These are phyloP conservation scores for Phylloporus arenicola DNA, from an alignment of 768 basidiomycete genomes.

Conservation along the genomic window DNA sequence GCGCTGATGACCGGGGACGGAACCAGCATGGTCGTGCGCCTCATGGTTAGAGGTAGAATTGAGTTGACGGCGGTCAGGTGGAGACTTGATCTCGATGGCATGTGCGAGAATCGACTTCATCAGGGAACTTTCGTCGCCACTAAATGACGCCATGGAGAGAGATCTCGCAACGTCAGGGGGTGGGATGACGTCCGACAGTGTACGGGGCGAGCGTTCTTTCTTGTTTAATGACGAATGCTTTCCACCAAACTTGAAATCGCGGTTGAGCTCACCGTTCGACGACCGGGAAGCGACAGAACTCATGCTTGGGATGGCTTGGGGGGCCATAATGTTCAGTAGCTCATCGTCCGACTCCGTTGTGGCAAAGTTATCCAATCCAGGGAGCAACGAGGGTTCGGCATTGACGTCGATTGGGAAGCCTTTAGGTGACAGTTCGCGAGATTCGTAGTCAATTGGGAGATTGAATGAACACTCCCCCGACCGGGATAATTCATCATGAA, in stretches of 20 bases:
- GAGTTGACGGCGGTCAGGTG: conserved; percentile 31
- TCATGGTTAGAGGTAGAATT: conserved; percentile 38
- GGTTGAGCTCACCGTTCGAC: conserved; percentile 65
- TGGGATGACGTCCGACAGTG: conserved; percentile 74
- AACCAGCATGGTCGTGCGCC: conserved; percentile 18
- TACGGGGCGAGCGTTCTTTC: conserved; percentile 32
- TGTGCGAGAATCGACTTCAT: conserved; percentile 53
- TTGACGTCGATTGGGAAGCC: conserved; percentile 25
- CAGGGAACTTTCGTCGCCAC: conserved; percentile 47
- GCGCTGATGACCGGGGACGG: conserved; percentile 28
- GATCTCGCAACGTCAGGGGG: conserved; percentile 49
- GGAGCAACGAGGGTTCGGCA: conserved; percentile 35
- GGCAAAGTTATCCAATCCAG: conserved; percentile 32
- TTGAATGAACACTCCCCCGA: conserved; percentile 20
- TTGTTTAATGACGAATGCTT: conserved; percentile 14
- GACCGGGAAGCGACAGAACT: conserved; percentile 38
- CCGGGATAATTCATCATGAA: conserved; percentile 26
- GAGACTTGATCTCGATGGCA: conserved; percentile 35
- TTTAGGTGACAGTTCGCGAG: conserved; percentile 11
- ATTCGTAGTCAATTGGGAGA: conserved; percentile 13
- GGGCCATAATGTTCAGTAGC: conserved; percentile 10
- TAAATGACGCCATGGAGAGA: conserved; percentile 41
- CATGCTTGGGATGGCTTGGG: conserved; percentile 17
- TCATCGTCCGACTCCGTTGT: conserved; percentile 34
- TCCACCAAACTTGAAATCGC: conserved; percentile 73